Evolutionary conservation across 1,284 basidiomycete genomes (phyloP), one percentile per base, ranked within the genome.

Genomic region (Leccinum subfulvum): DNA sequence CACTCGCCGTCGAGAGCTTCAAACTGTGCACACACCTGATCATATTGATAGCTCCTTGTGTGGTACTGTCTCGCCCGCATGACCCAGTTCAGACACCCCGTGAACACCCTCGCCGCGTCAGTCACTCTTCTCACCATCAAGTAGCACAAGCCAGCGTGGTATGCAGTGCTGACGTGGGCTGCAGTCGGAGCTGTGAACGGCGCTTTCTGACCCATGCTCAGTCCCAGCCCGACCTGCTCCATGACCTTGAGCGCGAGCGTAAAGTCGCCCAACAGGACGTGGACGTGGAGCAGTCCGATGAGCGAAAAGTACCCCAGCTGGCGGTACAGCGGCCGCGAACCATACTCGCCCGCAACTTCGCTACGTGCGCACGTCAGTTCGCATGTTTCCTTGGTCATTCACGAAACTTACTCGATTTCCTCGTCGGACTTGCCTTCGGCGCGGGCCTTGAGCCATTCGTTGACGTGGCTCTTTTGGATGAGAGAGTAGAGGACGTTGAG

Each of bases 301-400:
- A 98, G 86, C 70, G 94, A 95, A 80, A 98, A 98, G 81, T 98
- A 97, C 26, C 97, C 97, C n/a, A 99, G 87, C 82, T 94, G 92
- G 66, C 95, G 89, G 80, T 98, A 99, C 2, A 98, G 83, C 6
- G 94, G 93, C 59, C 89, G 87, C 62, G 86, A 83, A 52, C 97
- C 96, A 75, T 95, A 98, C 75, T 97, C 95, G 58, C 96, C 96
- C 0, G 91, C 91, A 58, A 94, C 86, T 73, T 94, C 90, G 55
- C 92, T 95, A 66, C 10, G 60, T 59, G n/a, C 56, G 65, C 7
- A 62, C 28, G 54, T 59, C 64, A 62, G 59, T 56, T 33, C 13
- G 52, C 21, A 41, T 51, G 57, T 37, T 16, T n/a, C 23, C 10
- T 53, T 23, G 1, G 18, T 18, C 23, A 1, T n/a, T n/a, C 21